These are phyloP conservation scores for Solanum dulcamara DNA, from an alignment of 257 asterid genomes.

Conservation along the genomic window DNA sequence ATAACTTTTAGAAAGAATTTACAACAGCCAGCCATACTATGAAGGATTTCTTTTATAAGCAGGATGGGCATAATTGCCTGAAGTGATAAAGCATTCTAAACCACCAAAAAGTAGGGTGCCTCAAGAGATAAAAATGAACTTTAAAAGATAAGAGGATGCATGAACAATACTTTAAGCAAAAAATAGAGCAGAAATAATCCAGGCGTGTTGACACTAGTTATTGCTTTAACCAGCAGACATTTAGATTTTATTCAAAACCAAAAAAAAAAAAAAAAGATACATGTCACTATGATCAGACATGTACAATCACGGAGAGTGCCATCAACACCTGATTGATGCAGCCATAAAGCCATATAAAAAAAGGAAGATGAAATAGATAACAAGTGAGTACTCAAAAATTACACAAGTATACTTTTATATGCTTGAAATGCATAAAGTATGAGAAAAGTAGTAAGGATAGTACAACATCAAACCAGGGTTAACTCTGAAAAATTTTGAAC, in stretches of 20 bases:
- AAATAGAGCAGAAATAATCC: not conserved
- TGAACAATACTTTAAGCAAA: not conserved
- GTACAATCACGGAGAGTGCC: not conserved
- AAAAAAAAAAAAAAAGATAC: not conserved
- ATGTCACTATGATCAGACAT: too few relatives aligned
- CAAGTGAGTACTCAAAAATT: not conserved
- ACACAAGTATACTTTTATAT: not conserved
- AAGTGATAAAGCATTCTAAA: not conserved
- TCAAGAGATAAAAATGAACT: not conserved
- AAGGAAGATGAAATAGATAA: not conserved
- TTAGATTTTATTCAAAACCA: not conserved
- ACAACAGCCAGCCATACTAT: not conserved
- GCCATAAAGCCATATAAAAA: not conserved
- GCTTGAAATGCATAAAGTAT: not conserved
- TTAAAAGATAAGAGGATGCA: not conserved
- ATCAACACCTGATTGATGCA: not conserved
- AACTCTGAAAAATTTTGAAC: not conserved
- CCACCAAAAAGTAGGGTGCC: not conserved
- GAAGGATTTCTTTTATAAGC: not conserved
- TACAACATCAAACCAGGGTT: not conserved
- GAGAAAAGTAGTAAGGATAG: not conserved
- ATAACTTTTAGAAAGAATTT: not conserved
- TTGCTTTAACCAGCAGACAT: not conserved
- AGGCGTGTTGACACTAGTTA: not conserved
- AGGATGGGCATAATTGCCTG: not conserved